Evolutionary conservation across 176 grass and related monocot species (phyloP).

Genomic region (Avena atlantica): DNA sequence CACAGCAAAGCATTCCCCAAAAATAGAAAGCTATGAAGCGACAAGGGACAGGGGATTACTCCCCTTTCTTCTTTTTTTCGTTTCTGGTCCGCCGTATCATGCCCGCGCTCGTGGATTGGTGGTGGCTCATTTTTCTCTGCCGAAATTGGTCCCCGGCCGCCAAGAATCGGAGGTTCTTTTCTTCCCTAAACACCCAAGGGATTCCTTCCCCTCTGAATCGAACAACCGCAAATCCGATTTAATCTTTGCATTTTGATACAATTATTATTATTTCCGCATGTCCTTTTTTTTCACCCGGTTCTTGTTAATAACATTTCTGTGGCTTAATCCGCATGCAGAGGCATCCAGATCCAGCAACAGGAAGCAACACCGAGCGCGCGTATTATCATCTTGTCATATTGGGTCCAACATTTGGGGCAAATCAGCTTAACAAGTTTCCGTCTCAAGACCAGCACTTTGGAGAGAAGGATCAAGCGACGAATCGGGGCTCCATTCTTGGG

Average conservation of each 20-base stretch:
- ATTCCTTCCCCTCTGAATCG: not conserved
- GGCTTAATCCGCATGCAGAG: not conserved
- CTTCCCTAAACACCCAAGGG: not conserved
- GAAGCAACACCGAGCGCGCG: not conserved
- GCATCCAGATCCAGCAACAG: not conserved
- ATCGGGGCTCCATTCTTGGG: not conserved
- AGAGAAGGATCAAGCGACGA: not conserved
- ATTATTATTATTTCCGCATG: no score
- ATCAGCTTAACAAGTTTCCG: not conserved
- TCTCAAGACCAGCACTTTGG: not conserved
- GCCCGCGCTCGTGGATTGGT: slow-evolving; percentile 8
- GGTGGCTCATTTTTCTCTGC: not conserved
- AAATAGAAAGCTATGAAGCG: slow-evolving; percentile 20
- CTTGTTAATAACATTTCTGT: not conserved
- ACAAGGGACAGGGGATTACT: slow-evolving; percentile 19
- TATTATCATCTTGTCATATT: not conserved
- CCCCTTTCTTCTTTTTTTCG: slow-evolving; percentile 25
- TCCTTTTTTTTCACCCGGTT: not conserved
- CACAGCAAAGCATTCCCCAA: slow-evolving; percentile 2
- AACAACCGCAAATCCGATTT: not conserved
- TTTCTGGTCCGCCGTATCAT: slow-evolving; percentile 29
- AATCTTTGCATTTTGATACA: not conserved
- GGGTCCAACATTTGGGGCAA: not conserved
- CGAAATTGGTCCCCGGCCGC: not conserved
- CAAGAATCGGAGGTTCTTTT: slow-evolving; percentile 17